Base-by-base conservation (phyloP, 1,139 yeast species). In the Petasospora rhodanensis region DNA sequence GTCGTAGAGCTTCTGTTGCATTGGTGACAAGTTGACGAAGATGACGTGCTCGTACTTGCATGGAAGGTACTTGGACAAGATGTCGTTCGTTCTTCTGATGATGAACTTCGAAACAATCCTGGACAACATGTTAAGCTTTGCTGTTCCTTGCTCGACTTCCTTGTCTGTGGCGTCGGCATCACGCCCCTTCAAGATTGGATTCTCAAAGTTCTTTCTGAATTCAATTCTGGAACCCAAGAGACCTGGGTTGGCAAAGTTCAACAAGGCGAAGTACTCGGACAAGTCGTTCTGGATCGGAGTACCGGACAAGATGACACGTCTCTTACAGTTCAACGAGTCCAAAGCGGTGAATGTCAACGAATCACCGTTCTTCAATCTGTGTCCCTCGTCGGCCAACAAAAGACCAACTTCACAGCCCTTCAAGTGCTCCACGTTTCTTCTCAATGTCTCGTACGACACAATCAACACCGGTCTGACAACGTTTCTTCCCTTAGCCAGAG, bases 261-360 rank as follows among this genome's bases (percentile, higher is more conserved):
- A 64, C 35, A 91, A 64, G 0, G 98, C 86, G 55, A 89, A 93
- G 59, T 91, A 91, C 59, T 91, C 99, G 1, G 96, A 82, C 27
- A 91, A 66, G 63, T 93, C 98, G 54, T 91, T 91, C 56, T 91
- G 99, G 44, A 91, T 91, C 0, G 99, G 99, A 0, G 99, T 91
- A 29, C 99, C 99, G 0, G 96, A 86, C 22, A 91, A 63, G 44
- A 91, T 91, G 8, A 91, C 96, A 45, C 99, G 71, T 51, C 98
- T 67, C 32, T 80, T 79, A 55, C 95, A 91, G 34, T 80, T 76
- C 34, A 91, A 68, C 11, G 91, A 76, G 54, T 86, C 82, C 32
- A 91, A 66, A 0, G 97, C 87, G 0, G 89, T 85, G 51, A 89
- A 91, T 0, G 98, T 93, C 38, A 83, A 71, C 0, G 96, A 87